phyloP scores from a whole-genome alignment of 75 land plant genomes.

The Sequoia sempervirens region DNA sequence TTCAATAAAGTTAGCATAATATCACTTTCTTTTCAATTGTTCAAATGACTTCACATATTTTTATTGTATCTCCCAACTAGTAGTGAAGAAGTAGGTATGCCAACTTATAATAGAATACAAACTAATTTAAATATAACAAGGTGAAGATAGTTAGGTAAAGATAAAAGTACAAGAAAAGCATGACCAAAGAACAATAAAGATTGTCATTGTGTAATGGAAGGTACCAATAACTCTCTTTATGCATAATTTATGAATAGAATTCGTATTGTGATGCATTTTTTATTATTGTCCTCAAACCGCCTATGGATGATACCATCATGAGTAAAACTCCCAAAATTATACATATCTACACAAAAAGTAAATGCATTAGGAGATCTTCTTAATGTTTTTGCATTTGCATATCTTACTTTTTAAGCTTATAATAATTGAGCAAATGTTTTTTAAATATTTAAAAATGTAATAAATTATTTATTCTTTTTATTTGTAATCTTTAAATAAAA shows the following conservation, averaged over 20 bases:
- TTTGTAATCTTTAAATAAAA: background rate
- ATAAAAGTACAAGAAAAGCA: background rate
- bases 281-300: conserved; percentile 54
- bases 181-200: too few species aligned
- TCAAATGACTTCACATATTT: background rate
- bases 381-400: too few species aligned
- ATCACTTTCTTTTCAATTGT: background rate
- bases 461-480: background rate
- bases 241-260: conserved; percentile 33
- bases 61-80: background rate
- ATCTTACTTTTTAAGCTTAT: background rate
- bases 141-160: background rate
- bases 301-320: conserved; percentile 58
- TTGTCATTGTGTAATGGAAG: too few species aligned
- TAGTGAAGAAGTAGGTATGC: background rate
- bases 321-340: conserved; percentile 53
- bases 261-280: conserved; percentile 34
- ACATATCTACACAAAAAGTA: conserved; percentile 36
- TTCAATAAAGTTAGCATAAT: background rate
- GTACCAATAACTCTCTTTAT: background rate
- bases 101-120: background rate
- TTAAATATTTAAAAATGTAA: too few species aligned
- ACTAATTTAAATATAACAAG: background rate
- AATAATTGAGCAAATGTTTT: too few species aligned
- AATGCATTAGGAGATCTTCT: background rate